Conservation (phyloP, 345 rosid genomes). For the Noccaea caerulescens region DNA sequence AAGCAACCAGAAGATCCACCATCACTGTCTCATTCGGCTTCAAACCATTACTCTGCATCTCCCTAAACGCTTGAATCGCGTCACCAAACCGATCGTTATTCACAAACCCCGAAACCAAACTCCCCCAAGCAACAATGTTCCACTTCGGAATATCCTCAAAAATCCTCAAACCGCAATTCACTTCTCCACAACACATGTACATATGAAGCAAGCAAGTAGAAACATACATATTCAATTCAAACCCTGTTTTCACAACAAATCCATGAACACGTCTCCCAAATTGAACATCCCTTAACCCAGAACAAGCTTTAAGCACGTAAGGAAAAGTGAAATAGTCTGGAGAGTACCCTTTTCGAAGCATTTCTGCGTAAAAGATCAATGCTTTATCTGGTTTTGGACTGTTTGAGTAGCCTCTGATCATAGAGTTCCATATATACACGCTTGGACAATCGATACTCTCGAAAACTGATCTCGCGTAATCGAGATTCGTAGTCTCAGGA, state of each 20-base stretch:
- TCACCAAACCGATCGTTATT: slow-evolving; percentile 29
- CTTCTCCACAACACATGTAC: slow-evolving; percentile 44
- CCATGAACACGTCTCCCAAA: slow-evolving; percentile 46
- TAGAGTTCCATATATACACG: slow-evolving; percentile 50
- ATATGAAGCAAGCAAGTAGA: slow-evolving; percentile 47
- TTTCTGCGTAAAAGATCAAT: slow-evolving; percentile 35
- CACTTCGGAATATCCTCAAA: slow-evolving; percentile 48
- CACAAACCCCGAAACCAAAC: slow-evolving; percentile 48
- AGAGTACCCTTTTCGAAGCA: slow-evolving; percentile 42
- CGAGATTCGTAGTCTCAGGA: slow-evolving; percentile 36
- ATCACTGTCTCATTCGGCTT: slow-evolving; percentile 46
- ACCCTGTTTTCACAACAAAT: slow-evolving; percentile 42
- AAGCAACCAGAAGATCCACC: slow-evolving; percentile 46
- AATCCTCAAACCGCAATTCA: slow-evolving; percentile 35
- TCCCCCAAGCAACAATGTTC: slow-evolving; percentile 48
- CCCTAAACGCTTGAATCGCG: slow-evolving; percentile 36
- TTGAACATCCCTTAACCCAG: slow-evolving; percentile 9
- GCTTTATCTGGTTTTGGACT: slow-evolving; percentile 32
- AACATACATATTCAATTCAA: slow-evolving; percentile 46
- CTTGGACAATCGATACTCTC: slow-evolving; percentile 37
- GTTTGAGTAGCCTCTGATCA: slow-evolving; percentile 49
- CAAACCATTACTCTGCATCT: slow-evolving; percentile 38
- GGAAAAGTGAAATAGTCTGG: slow-evolving; percentile 46
- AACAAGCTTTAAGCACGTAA: slow-evolving; percentile 46
- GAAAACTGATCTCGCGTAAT: slow-evolving; percentile 42